Base-by-base conservation (phyloP, 202 grass and related monocot species). In the Panicum hallii region DNA sequence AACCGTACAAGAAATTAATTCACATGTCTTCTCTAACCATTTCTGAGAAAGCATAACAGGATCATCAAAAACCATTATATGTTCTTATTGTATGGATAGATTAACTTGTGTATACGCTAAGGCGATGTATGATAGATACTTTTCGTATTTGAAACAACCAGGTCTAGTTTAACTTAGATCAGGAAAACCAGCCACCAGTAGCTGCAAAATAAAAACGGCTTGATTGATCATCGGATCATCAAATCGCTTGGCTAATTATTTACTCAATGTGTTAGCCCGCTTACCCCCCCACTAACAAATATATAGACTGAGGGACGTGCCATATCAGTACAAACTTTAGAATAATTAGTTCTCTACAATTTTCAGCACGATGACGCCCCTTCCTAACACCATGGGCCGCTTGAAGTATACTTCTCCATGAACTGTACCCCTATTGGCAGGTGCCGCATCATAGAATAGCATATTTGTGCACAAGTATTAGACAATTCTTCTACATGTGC, bases 331-430 rank as follows among this genome's bases (percentile, higher is more conserved):
- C 62, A 8, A 67, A 9, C 17, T 67, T 80, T 40, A 30, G 47
- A 80, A 67, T 80, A 10, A 67, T 41, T 67, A 20, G 19, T 66
- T 65, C 54, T 47, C 7, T 64, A 30, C 20, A 11, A 20, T 22
- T 43, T 62, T 62, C 41, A 22, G 55, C 48, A 38, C 16, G 38
- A 9, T 40, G 62, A 67, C 28, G 32, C 46, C 62, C 77, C 77
- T 79, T 79, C 19, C 45, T 22, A 67, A 38, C 16, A 79, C 61
- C 26, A 36, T 34, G 60, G 32, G 78, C 63, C 32, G 41, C 34
- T 17, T 60, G 8, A 48, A 49, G 48, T 74, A 55, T 38, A 36
- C 14, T 80, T 67, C 16, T 52, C 30, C 47, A 26, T 22, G 23
- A 40, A 67, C 60, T 53, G 62, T 22, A 30, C 28, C 16, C 28